These are phyloP conservation scores for Saccharomyces hybrid DNA, from an alignment of 1,139 yeast genomes.

Conservation along the genomic window DNA sequence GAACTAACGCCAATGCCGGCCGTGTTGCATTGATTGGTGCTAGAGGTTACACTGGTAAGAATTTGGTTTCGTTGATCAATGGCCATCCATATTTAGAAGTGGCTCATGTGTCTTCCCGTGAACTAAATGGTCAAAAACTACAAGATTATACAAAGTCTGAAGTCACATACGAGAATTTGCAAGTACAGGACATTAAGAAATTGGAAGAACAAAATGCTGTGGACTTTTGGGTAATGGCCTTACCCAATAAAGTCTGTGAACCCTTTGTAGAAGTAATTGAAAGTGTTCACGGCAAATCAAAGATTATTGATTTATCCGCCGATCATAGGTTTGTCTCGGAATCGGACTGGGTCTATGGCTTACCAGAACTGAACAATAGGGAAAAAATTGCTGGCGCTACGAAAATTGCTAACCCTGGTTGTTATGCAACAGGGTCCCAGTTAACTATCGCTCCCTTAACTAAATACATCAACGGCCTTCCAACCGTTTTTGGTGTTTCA, in stretches of 20 bases:
- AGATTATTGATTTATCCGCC: slow-evolving; percentile 90
- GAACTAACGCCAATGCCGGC: slow-evolving; percentile 54
- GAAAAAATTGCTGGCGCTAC: slow-evolving; percentile 59
- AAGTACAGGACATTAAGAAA: slow-evolving; percentile 73
- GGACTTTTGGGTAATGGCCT: slow-evolving; percentile 98
- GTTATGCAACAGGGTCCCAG: slow-evolving; percentile 98
- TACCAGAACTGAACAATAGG: slow-evolving; percentile 74
- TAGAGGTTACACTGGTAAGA: slow-evolving; percentile 95
- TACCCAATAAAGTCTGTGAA: slow-evolving; percentile 95
- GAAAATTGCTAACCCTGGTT: slow-evolving; percentile 93
- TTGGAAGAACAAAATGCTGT: slow-evolving; percentile 72
- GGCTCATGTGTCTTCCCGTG: slow-evolving; percentile 93
- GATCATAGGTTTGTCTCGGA: slow-evolving; percentile 90
- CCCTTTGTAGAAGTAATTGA: slow-evolving; percentile 95
- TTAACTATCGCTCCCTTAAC: slow-evolving; percentile 80
- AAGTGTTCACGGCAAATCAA: slow-evolving; percentile 53
- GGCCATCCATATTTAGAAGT: slow-evolving; percentile 81
- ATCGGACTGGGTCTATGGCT: slow-evolving; percentile 86
- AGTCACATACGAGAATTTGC: slow-evolving; percentile 76
- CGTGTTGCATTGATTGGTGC: slow-evolving; percentile 92
- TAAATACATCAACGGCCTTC: slow-evolving; percentile 57
- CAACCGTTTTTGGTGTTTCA: slow-evolving; percentile 87
- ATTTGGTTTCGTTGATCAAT: slow-evolving; percentile 78
- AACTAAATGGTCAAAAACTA: slow-evolving; percentile 77
- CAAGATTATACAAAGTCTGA: slow-evolving; percentile 79